These are phyloP conservation scores for Monilinia laxa DNA, from an alignment of 2,329 filamentous ascomycete genomes.

Conservation along the genomic window DNA sequence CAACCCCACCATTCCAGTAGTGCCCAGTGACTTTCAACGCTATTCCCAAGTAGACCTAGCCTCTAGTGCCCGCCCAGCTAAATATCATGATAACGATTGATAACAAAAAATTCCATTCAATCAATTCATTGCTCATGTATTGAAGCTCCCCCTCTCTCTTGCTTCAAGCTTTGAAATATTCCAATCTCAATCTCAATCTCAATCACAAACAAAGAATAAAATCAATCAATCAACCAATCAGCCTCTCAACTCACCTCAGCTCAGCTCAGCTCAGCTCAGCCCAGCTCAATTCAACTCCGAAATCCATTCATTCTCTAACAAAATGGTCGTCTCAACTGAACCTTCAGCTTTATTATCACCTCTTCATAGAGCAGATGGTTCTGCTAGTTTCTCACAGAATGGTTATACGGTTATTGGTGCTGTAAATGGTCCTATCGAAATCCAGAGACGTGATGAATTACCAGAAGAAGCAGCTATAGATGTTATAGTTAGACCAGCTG, in stretches of 20 bases:
- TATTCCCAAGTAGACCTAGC: constrained; percentile 4
- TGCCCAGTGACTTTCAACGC: not conserved
- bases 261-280: no score
- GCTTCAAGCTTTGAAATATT: constrained; percentile 10
- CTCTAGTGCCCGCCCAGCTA: constrained; percentile 12
- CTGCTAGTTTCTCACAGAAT: constrained; percentile 70
- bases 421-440: constrained; percentile 92
- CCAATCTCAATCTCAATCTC: not conserved
- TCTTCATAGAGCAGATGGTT: constrained; percentile 74
- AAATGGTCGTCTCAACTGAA: constrained; percentile 45
- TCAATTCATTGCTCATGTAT: not conserved
- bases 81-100: constrained; percentile 18
- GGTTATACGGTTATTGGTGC: constrained; percentile 81
- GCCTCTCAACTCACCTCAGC: not conserved
- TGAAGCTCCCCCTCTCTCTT: not conserved
- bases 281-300: not conserved
- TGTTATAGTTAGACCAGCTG: constrained; percentile 82
- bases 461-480: constrained; percentile 90
- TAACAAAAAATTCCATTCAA: constrained; percentile 8
- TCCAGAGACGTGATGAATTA: constrained; percentile 82
- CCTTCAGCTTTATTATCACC: constrained; percentile 52
- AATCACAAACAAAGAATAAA: no score
- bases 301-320: not conserved
- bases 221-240: not conserved
- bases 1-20: constrained; percentile 13